Evolutionary conservation across 83 land plant species (phyloP), one percentile per base, ranked within the genome.

Genomic region (Picea abies): DNA sequence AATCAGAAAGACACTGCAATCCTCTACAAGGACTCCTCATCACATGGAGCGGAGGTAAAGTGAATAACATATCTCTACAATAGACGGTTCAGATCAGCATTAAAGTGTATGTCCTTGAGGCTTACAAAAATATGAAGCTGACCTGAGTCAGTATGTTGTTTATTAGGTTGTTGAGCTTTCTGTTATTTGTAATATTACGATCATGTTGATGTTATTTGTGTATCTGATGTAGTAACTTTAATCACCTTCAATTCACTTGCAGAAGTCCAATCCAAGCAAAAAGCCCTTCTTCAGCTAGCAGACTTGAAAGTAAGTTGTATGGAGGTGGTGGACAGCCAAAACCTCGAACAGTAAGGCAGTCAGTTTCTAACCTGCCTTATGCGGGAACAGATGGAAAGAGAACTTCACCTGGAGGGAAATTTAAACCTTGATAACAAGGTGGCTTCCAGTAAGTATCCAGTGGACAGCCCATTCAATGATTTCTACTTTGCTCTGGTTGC

Each of bases 231-330:
- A 8, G 60, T 60, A 26, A 58, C 22, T 32, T 17, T 58, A 58
- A 16, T 78, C 9, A 23, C 2, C 68, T n/a, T 23, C 68, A 65
- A 65, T 78, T 60, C 63, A 29, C 80, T 58, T 78, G 63, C 80
- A 78, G 80, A 78, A 78, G 80, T 60, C 80, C 80, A 26, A 78
- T 26, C 80, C 63, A 26, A 56, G 80, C 63, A n/a, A 78, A 32
- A 78, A 78, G 64, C 64, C 80, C 80, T 60, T 25, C 80, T 26
- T 78, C 80, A 60, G 64, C 41, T 3, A 60, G 80, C 64, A 78
- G 63, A 61, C 10, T 65, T 20, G 22, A 65, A 20, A 65, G 23
- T 65, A 23, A 6, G 68, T 60, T 58, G 64, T 56, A 56, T 20
- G 52, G 32, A 44, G 58, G 25, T 9, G 47, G 22, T 73, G 80